phyloP scores from a whole-genome alignment of 2,329 filamentous ascomycete genomes.

The Talaromyces sp. region DNA sequence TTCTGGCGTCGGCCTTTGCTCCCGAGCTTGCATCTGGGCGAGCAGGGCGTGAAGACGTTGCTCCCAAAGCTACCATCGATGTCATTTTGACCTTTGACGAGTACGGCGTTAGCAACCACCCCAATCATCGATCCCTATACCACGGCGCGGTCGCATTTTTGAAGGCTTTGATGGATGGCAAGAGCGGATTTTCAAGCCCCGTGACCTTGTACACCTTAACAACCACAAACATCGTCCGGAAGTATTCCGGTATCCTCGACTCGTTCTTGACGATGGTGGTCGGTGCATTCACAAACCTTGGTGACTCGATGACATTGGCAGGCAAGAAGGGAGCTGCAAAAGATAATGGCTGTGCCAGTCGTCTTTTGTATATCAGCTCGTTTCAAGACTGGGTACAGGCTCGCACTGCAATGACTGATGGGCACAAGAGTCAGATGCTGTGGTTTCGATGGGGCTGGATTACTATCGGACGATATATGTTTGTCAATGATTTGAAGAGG shows the following conservation, averaged over 20 bases:
- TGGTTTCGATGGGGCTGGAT: slow-evolving; percentile 99
- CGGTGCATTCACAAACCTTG: slow-evolving; percentile 47
- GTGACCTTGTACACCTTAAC: slow-evolving; percentile 83
- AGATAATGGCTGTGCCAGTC: slow-evolving; percentile 51
- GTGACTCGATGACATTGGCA: slow-evolving; percentile 14
- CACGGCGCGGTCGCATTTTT: slow-evolving; percentile 75
- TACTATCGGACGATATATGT: slow-evolving; percentile 85
- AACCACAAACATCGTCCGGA: slow-evolving; percentile 68
- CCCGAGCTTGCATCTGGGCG: slow-evolving; percentile 53
- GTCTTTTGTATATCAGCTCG: slow-evolving; percentile 69
- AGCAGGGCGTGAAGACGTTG: slow-evolving; percentile 30
- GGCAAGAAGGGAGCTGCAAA: slow-evolving; percentile 42
- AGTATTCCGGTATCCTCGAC: slow-evolving; percentile 78
- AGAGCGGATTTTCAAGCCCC: slow-evolving; percentile 65
- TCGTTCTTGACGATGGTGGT: slow-evolving; percentile 64
- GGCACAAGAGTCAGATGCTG: slow-evolving; percentile 93
- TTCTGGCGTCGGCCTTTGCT: slow-evolving; percentile 71
- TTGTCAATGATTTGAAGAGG: slow-evolving; percentile 78
- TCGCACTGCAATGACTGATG: slow-evolving; percentile 81
- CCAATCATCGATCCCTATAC: slow-evolving; percentile 89
- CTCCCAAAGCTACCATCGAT: slow-evolving; percentile 63
- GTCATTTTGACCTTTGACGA: slow-evolving; percentile 85
- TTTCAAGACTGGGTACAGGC: slow-evolving; percentile 64
- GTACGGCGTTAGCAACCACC: slow-evolving; percentile 79
- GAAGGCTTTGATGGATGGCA: slow-evolving; percentile 59